Evolutionary conservation across 345 rosid genomes (phyloP), one percentile per base, ranked within the genome.

Genomic region (Citrus reticulata): DNA sequence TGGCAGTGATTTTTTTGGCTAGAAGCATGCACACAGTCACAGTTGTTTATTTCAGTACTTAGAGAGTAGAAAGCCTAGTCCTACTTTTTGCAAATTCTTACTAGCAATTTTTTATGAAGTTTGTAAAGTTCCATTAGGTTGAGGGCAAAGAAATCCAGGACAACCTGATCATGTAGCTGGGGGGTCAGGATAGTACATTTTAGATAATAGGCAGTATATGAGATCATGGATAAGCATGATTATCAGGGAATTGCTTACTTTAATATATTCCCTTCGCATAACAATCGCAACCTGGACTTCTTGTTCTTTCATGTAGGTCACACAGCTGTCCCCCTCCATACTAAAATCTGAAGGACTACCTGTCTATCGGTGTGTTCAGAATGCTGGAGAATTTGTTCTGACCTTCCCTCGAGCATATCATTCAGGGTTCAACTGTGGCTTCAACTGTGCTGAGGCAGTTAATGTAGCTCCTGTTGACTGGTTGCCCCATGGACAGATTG

Each of bases 331-430:
- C 76, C 98, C 99, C 8, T 89, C 95, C 79, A 88, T 94, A 85
- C 88, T 97, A 70, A 94, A 92, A 83, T 82, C 93, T n/a, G 93
- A 92, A 86, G 98, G 96, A 67, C 91, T 94, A 63, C 98, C 99
- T 71, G 96, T 91, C 58, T 93, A 91, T 84, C 93, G 99, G 27
- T 93, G 98, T 77, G 86, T 89, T 81, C 98, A 97, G 88, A 91
- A 89, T 80, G 79, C 96, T 78, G 99, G 99, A 87, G 98, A 97
- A 86, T 94, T 97, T 81, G 91, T 97, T 73, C 83, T 97, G 82
- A 97, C 99, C 75, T 94, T 97, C 81, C 99, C 99, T 76, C 91
- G 98, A 81, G 99, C 99, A 70, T 97, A 93, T 86, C 98, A 97
- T 92, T 86, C 99, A 5, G 99, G 99, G 74, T 97, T 97, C 83